phyloP scores from a whole-genome alignment of 2,329 filamentous ascomycete genomes.

The Cercospora sojina region DNA sequence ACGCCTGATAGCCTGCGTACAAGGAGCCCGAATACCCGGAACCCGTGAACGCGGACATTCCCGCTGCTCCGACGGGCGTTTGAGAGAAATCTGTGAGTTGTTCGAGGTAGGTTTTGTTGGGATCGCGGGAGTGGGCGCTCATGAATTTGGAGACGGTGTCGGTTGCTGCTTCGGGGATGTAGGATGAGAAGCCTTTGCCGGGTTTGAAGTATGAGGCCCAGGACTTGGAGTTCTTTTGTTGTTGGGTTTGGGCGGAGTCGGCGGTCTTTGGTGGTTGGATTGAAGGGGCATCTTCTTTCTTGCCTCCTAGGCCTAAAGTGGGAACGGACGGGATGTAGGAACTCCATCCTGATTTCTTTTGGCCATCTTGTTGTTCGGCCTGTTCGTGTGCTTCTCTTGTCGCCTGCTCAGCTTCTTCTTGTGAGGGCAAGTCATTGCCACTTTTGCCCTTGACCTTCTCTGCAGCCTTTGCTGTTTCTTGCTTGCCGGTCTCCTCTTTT shows the following conservation, averaged over 20 bases:
- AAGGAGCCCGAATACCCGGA: constrained; percentile 49
- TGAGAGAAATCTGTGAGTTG: constrained; percentile 53
- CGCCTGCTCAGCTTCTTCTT: constrained; percentile 39
- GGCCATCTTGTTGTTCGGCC: constrained; percentile 21
- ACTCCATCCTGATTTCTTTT: constrained; percentile 36
- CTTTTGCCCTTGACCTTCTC: constrained; percentile 33
- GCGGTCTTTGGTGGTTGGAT: constrained; percentile 38
- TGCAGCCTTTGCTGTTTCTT: constrained; percentile 21
- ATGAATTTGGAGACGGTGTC: constrained; percentile 47
- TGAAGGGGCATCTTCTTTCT: constrained; percentile 32
- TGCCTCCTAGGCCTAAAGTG: constrained; percentile 21
- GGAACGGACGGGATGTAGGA: constrained; percentile 35
- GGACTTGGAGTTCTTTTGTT: constrained; percentile 40
- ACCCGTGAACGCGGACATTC: constrained; percentile 46
- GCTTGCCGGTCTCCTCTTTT: constrained; percentile 26
- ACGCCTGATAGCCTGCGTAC: constrained; percentile 52
- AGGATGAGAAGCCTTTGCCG: constrained; percentile 50
- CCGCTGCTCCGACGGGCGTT: constrained; percentile 52
- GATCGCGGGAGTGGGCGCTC: constrained; percentile 46
- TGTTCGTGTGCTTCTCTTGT: constrained; percentile 26
- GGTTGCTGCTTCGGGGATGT: constrained; percentile 46
- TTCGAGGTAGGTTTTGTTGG: constrained; percentile 50
- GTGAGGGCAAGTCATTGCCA: constrained; percentile 33
- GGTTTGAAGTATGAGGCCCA: constrained; percentile 51
- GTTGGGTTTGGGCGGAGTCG: constrained; percentile 35